Conservation (phyloP, 371 early-diverging fungal genomes). For the Actinomucor elegans region DNA sequence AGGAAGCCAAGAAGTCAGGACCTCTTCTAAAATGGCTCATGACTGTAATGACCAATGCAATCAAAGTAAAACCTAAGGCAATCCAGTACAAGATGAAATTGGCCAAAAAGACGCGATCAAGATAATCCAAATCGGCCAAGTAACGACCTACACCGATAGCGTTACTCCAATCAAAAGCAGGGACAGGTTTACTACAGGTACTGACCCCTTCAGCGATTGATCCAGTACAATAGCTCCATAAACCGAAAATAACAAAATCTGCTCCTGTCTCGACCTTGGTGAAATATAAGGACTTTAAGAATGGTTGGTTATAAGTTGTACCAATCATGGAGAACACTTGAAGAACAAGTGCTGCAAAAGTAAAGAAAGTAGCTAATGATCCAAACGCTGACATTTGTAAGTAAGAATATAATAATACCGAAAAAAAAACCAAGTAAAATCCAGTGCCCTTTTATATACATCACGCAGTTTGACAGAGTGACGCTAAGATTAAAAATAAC, state of each 20-base stretch:
- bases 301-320: conserved; percentile 39
- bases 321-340: conserved; percentile 47
- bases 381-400: conserved; percentile 20
- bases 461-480: conserved; percentile 1
- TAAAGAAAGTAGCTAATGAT: conserved; percentile 40
- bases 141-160: not conserved
- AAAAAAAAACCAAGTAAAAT: not conserved
- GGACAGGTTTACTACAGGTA: conserved; percentile 31
- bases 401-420: not conserved
- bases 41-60: conserved; percentile 37
- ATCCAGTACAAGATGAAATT: conserved; percentile 46
- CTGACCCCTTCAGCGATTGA: conserved; percentile 4
- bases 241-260: conserved; percentile 32
- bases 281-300: conserved; percentile 40
- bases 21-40: conserved; percentile 33
- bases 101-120: conserved; percentile 31
- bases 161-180: conserved; percentile 46
- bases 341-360: conserved; percentile 45
- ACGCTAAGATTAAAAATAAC: not conserved
- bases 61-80: conserved; percentile 34
- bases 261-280: conserved; percentile 20
- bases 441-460: not conserved
- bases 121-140: conserved; percentile 1
- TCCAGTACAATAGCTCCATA: conserved; percentile 44
- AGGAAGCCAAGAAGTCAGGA: conserved; percentile 30